Base-by-base conservation (phyloP, 2,329 filamentous ascomycete genomes). In the Ophiostoma fasciatum region DNA sequence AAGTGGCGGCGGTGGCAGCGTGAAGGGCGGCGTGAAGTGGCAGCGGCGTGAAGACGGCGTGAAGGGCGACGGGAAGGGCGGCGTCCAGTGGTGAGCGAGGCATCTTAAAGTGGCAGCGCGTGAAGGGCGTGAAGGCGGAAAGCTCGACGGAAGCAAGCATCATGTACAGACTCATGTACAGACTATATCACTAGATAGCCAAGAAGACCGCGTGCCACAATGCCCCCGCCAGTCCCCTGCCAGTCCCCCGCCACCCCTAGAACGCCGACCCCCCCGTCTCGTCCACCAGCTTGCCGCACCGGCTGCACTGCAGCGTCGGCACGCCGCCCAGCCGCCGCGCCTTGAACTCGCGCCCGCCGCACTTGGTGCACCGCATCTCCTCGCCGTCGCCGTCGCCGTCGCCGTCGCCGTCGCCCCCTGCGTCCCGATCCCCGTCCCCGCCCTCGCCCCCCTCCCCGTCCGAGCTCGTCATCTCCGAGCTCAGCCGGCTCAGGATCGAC, bases 271-370 rank as follows among this genome's bases (percentile, higher is more conserved):
- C 32, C 15, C 14, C 28, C 4, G 18, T n/a, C 10, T 33, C 39
- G 4, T 38, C 43, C 2, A 48, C 45, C 9, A 49, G 38, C 29
- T 46, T 52, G 4, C 64, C 64, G 43, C 65, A 82, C 31, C 60
- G 63, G 25, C 65, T 65, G 51, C 78, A 82, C n/a, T 75, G 62
- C 44, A 81, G 53, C 41, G 61, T 63, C 49, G 73, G 69, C 35
- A 59, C 61, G 7, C 64, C 65, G n/a, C 26, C 63, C 4, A 64
- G 57, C 41, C 66, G 71, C 45, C 66, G 71, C 2, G 69, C 68
- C 44, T 71, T 71, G 45, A 83, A 83, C 41, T 74, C 71, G 15
- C 56, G 65, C 2, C 69, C 64, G 5, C 66, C 65, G 48, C 78
- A 83, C 41, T 63, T 64, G 17, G 60, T 57, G 47, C 78, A 82